Base-by-base conservation (phyloP, 345 rosid species). In the Chamaenerion angustifolium region DNA sequence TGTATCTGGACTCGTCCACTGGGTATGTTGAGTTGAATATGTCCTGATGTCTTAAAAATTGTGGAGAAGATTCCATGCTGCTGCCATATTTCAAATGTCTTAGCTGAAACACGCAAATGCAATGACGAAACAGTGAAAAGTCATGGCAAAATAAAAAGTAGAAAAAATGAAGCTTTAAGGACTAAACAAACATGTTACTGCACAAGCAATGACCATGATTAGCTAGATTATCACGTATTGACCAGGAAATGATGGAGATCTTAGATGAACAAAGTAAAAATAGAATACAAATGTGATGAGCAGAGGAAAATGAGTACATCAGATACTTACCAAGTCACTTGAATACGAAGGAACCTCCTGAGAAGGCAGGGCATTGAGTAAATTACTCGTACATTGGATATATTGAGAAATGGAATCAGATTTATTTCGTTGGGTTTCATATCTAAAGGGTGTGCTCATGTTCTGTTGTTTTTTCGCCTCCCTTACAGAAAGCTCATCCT, bases 1-100 rank as follows among this genome's bases (percentile, higher is more conserved):
- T n/a, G 44, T 56, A 61, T 59, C 69, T 53, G 42, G 62, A 51
- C 16, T 74, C 50, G 44, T 60, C 11, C 44, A 68, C 45, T 31
- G 54, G 69, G 17, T 54, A 68, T 21, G 64, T 15, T 17, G 69
- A 52, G 37, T 17, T 15, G 52, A 12, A 35, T 11, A 11, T 5
- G 13, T 13, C 37, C 37, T 31, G 27, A 7, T 13, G 25, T 49
- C 52, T 49, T 12, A 49, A 49, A 40, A 16, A 49, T 23, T 49
- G 52, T 14, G 10, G 11, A 23, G 43, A 10, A 42, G 42, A n/a
- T 9, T 35, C 2, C 16, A 16, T 31, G 37, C 37, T 31, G 4
- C 37, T 31, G 3, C 37, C 37, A 0, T 2, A 21, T 21, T 21
- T 21, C 37, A 31, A 8, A 31, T 31, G 7, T 31, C 8, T 31